Base-by-base conservation (phyloP, 129 eudicot species). In the Saussurea involucrata region DNA sequence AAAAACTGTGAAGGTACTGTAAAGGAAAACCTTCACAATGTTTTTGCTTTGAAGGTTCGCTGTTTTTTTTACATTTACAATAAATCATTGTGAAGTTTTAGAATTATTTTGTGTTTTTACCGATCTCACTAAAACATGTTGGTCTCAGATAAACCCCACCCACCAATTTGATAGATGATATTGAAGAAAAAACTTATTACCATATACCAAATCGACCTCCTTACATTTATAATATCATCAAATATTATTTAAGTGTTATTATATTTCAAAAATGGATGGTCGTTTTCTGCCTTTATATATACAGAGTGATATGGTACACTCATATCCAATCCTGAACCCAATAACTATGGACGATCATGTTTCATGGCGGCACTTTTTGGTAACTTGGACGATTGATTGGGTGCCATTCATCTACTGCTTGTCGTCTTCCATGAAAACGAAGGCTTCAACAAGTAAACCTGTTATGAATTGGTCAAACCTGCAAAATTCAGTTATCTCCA, bases 241-340 rank as follows among this genome's bases (percentile, higher is more conserved):
- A 46, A 46, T 46, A 46, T 46, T 49, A 49, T 49, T 49, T 15
- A 49, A 49, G 18, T 49, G 18, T 49, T 49, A 5, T 46, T 49
- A 15, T 49, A 49, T 49, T 49, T 49, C 6, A 0, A 53, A 15
- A 17, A 53, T 53, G 0, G 61, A 53, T 53, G 61, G 44, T 53
- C 72, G 15, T 74, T 66, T 71, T 80, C 64, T 8, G 61, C 22
- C 21, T 53, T 53, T n/a, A n/a, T 53, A 37, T 6, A 17, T n/a
- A 69, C 18, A 80, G 25, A 73, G 69, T 80, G 74, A 80, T 80
- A 80, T 80, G 84, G 84, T 80, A 80, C 84, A 80, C 84, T 61
- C 84, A 67, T 66, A 73, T 34, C 84, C 84, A 80, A 80, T 80
- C 84, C 80, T 80, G 5, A 71, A 78, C 33, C 13, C 82, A 55